These are phyloP conservation scores for Cinnamomum micranthum DNA, from an alignment of 164 flowering plant genomes.

Conservation along the genomic window DNA sequence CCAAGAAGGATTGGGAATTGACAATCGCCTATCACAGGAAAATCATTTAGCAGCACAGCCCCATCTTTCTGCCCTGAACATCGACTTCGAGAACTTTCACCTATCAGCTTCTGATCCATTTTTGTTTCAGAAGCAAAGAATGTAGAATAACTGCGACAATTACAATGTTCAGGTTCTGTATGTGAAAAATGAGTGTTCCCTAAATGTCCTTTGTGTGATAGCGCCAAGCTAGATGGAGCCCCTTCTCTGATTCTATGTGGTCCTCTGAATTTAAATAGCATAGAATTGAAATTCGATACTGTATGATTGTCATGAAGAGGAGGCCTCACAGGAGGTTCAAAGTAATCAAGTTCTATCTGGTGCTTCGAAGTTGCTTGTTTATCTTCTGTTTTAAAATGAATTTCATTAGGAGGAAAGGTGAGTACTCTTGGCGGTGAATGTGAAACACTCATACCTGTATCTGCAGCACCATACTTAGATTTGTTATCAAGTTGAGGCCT, in stretches of 20 bases:
- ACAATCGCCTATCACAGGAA: constrained; percentile 23
- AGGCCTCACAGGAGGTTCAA: constrained; percentile 20
- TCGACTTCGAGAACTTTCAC: constrained; percentile 12
- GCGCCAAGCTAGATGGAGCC: constrained; percentile 10
- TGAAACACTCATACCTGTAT: constrained; percentile 8
- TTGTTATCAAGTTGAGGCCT: constrained; percentile 16
- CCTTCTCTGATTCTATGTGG: constrained; percentile 5
- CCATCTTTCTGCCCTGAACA: constrained; percentile 16
- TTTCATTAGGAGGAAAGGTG: constrained; percentile 12
- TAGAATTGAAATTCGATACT: constrained; percentile 16
- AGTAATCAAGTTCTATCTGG: constrained; percentile 12
- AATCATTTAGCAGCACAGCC: constrained; percentile 10
- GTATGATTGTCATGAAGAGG: constrained; percentile 15
- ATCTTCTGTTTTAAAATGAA: constrained; percentile 17
- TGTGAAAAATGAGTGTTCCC: constrained; percentile 9
- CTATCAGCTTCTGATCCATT: constrained; percentile 5
- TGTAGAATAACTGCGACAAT: constrained; percentile 14
- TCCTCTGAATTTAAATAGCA: constrained; percentile 4
- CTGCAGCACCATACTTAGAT: constrained; percentile 10
- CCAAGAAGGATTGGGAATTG: constrained; percentile 16
- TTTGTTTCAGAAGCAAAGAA: constrained; percentile 22
- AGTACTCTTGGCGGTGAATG: constrained; percentile 6
- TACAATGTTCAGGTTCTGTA: constrained; percentile 10
- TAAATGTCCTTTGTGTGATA: constrained; percentile 17
- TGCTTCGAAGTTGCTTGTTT: constrained; percentile 9